Evolutionary conservation across 345 rosid genomes (phyloP), one percentile per base, ranked within the genome.

Genomic region (Clarkia xantiana): DNA sequence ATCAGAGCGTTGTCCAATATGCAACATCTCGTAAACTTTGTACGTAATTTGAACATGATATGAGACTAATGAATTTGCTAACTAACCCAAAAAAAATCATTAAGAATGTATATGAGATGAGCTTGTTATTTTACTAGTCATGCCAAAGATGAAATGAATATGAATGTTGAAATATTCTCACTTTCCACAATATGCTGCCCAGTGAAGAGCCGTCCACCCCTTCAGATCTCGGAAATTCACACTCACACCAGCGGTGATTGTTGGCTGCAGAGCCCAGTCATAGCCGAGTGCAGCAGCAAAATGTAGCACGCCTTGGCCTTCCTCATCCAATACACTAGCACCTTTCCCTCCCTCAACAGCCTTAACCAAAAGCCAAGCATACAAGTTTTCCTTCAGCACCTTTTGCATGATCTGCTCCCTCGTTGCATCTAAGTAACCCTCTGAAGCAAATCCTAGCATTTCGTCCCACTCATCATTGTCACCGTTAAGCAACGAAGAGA

Each of bases 171-270:
- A 53, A 42, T 11, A 42, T 42, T 44, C 73, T 70, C 58, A 80
- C 96, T 96, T 86, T 77, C 98, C 96, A 66, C 61, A 79, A 62
- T 60, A 78, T 56, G 98, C 98, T 43, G 98, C 98, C 98, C 98
- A 91, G 49, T 91, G 98, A 72, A 91, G 98, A 51, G 96, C 98
- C 19, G 96, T 91, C 98, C 98, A 91, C 42, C 96, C 98, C 67
- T 84, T 84, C 13, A 66, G 71, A 66, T 91, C 96, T 5, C 96
- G 89, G 61, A 86, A 91, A 65, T 91, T 80, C 62, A 84, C 77
- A 56, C 70, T 84, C 51, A 86, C 96, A 59, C 98, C 98, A 4
- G 94, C 77, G 49, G 75, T 50, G 50, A 76, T 52, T 3, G 83
- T 86, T 15, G 96, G 96, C 58, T 81, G 83, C 41, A 86, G 65